phyloP scores from a whole-genome alignment of 2,329 filamentous ascomycete genomes.

The Diaporthe citriasiana region DNA sequence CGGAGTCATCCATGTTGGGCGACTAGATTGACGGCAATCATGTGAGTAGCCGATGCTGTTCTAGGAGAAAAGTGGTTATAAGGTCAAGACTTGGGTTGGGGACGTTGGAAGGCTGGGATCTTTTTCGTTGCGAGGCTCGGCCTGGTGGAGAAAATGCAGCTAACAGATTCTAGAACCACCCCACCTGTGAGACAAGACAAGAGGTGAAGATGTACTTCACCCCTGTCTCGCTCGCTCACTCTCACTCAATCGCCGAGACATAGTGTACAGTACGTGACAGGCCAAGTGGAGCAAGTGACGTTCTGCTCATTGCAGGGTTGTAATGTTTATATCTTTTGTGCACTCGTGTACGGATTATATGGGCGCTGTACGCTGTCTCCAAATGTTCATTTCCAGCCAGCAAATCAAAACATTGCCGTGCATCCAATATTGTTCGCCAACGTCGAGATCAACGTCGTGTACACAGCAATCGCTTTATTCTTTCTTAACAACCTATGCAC shows the following conservation, averaged over 20 bases:
- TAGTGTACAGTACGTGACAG: background rate
- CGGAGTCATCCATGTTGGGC: slow-evolving; percentile 79
- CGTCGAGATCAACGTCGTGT: background rate
- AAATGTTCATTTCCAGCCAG: background rate
- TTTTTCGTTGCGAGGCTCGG: slow-evolving; percentile 35
- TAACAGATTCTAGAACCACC: slow-evolving; percentile 23
- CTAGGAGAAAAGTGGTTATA: slow-evolving; percentile 29
- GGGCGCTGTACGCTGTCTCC: background rate
- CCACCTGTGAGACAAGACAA: slow-evolving; percentile 15
- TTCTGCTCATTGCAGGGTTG: background rate
- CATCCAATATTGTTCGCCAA: background rate
- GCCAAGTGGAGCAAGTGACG: slow-evolving; percentile 4
- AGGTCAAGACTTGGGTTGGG: slow-evolving; percentile 6
- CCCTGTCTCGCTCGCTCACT: background rate
- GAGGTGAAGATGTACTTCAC: background rate
- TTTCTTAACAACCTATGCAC: background rate
- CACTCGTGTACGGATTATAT: background rate
- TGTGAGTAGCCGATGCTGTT: slow-evolving; percentile 26
- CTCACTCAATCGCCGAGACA: background rate
- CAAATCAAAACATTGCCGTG: background rate
- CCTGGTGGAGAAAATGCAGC: slow-evolving; percentile 24
- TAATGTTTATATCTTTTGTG: too few species aligned
- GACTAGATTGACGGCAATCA: slow-evolving; percentile 1
- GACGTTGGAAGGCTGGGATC: slow-evolving; percentile 24
- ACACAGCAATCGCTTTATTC: too few species aligned